Evolutionary conservation across 805 yeast genomes (phyloP).

Genomic region (Gaillardinia entomophila): DNA sequence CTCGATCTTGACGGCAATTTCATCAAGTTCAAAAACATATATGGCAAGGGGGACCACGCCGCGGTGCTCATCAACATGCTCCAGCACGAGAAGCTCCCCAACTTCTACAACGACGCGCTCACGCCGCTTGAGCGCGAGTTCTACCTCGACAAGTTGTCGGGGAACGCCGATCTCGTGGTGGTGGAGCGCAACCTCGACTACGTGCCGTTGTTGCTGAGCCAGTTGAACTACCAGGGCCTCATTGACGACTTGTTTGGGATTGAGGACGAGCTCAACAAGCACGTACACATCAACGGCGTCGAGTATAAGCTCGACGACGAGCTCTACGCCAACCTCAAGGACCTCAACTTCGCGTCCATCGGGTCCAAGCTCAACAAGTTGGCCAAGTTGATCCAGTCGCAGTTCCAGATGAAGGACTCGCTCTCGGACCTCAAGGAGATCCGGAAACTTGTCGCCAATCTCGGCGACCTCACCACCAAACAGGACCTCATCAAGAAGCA

Average conservation of each 20-base stretch:
- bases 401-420: slow-evolving; percentile 34
- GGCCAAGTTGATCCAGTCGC: slow-evolving; percentile 66
- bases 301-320: slow-evolving; percentile 36
- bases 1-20: slow-evolving; percentile 8
- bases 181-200: slow-evolving; percentile 76
- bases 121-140: slow-evolving; percentile 33
- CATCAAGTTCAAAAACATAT: slow-evolving; percentile 48
- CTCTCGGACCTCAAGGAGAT: slow-evolving; percentile 41
- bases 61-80: slow-evolving; percentile 39
- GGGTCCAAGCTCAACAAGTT: slow-evolving; percentile 65
- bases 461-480: slow-evolving; percentile 59
- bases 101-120: slow-evolving; percentile 29
- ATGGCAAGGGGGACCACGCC: slow-evolving; percentile 57
- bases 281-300: not conserved
- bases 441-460: slow-evolving; percentile 62
- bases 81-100: slow-evolving; percentile 27
- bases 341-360: slow-evolving; percentile 71
- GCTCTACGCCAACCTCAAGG: slow-evolving; percentile 47
- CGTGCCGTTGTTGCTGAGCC: slow-evolving; percentile 65
- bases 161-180: slow-evolving; percentile 67
- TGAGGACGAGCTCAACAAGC: slow-evolving; percentile 22
- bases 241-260: slow-evolving; percentile 66
- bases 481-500: slow-evolving; percentile 70
- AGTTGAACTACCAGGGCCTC: slow-evolving; percentile 77
- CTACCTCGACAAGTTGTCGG: slow-evolving; percentile 27